Evolutionary conservation across 2,329 filamentous ascomycete species (phyloP).

Genomic region (Hypomyces perniciosus): DNA sequence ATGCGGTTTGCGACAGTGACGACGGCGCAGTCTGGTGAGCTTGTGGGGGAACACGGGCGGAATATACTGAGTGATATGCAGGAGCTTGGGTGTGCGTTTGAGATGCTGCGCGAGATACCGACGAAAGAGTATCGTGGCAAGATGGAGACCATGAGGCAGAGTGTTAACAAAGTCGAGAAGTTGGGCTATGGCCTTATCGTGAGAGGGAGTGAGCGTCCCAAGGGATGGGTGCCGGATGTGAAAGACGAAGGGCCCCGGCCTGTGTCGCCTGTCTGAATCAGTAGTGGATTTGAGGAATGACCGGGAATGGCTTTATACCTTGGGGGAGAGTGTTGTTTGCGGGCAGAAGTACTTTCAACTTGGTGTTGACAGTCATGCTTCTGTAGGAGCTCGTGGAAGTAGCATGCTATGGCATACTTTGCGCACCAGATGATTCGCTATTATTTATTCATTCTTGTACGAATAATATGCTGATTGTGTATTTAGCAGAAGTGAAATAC

Average conservation of each 20-base stretch:
- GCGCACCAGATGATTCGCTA: too few relatives aligned
- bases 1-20: slow-evolving; percentile 94
- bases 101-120: slow-evolving; percentile 59
- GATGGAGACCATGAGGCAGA: slow-evolving; percentile 76
- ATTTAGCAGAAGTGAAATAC: too few relatives aligned
- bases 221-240: slow-evolving; percentile 85
- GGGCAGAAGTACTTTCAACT: too few relatives aligned
- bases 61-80: slow-evolving; percentile 78
- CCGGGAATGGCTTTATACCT: background rate
- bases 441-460: too few relatives aligned
- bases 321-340: too few relatives aligned
- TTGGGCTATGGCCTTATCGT: slow-evolving; percentile 84
- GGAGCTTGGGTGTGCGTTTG: slow-evolving; percentile 67
- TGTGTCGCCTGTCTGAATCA: slow-evolving; percentile 21
- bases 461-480: too few relatives aligned
- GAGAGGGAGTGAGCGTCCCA: slow-evolving; percentile 79
- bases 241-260: slow-evolving; percentile 28
- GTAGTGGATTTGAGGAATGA: background rate
- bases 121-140: slow-evolving; percentile 65
- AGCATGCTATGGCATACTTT: too few relatives aligned
- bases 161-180: slow-evolving; percentile 90
- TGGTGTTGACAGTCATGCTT: too few relatives aligned
- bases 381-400: too few relatives aligned
- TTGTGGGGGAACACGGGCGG: slow-evolving; percentile 36
- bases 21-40: slow-evolving; percentile 65